Percentiles rank a stretch among this genome's conserved stretches.
phyloP scores from a whole-genome alignment of 2,329 filamentous ascomycete genomes.

The Colletotrichum sp. region DNA sequence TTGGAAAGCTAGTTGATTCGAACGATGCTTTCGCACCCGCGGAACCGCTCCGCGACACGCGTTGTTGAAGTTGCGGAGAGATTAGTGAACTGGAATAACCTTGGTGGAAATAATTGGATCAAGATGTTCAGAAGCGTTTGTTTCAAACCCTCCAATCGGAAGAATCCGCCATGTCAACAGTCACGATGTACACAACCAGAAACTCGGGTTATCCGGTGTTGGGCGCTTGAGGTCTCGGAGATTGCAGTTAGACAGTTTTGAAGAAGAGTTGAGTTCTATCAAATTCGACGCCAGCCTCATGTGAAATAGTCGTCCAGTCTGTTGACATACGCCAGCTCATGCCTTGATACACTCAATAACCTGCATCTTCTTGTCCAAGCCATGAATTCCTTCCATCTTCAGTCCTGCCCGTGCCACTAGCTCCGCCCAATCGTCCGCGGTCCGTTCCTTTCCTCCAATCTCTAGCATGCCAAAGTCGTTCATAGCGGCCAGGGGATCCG shows the following conservation, averaged over 20 bases:
- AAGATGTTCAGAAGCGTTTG: neutral
- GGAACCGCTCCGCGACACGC: neutral
- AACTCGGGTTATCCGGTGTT: neutral
- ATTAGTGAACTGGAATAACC: neutral
- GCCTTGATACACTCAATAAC: conserved; percentile 10
- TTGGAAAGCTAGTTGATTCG: neutral
- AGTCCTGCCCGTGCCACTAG: conserved; percentile 29
- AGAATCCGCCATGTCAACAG: neutral
- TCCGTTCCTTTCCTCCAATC: conserved; percentile 36
- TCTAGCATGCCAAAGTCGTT: conserved; percentile 33
- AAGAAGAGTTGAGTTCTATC: neutral
- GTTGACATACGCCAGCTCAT: neutral
- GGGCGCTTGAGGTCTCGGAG: neutral
- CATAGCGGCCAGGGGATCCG: conserved; percentile 22
- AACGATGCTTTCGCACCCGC: neutral
- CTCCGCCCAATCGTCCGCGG: conserved; percentile 24
- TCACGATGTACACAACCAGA: neutral
- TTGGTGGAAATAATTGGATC: neutral
- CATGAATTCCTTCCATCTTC: conserved; percentile 26
- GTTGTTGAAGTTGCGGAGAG: neutral
- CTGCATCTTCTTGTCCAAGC: conserved; percentile 2
- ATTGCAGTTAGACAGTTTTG: neutral
- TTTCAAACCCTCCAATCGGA: neutral
- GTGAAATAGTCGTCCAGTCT: neutral
- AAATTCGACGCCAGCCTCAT: neutral